Evolutionary conservation across 176 grass and related monocot genomes (phyloP).

Genomic region (Bothriochloa decipiens): DNA sequence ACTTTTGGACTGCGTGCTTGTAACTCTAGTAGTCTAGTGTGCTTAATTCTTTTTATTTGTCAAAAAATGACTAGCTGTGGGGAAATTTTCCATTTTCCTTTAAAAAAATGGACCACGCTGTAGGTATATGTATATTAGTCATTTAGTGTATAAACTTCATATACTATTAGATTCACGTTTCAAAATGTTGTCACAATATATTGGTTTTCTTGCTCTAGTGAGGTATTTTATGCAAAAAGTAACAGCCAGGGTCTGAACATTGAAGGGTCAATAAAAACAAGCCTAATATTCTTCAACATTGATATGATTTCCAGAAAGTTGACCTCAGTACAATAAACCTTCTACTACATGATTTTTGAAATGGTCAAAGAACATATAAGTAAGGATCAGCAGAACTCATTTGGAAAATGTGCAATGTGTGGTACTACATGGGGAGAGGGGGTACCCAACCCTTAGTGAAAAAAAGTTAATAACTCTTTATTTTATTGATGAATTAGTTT

Average conservation of each 20-base stretch:
- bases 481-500: neutral
- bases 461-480: neutral
- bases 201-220: neutral
- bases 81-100: neutral
- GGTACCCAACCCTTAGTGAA: neutral
- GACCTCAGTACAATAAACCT: neutral
- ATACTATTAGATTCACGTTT: neutral
- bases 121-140: neutral
- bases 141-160: neutral
- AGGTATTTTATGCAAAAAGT: neutral
- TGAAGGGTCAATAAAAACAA: neutral
- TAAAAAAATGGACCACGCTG: neutral
- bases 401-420: neutral
- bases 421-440: neutral
- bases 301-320: too few species aligned
- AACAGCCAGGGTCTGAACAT: neutral
- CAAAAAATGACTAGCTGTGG: neutral
- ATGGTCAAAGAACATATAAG: neutral
- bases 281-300: neutral
- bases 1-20: neutral
- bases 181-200: neutral
- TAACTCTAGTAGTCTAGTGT: neutral
- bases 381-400: neutral
- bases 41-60: neutral
- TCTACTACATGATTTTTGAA: neutral